Evolutionary conservation across 768 basidiomycete species (phyloP).

Genomic region (Megacollybia marginata): DNA sequence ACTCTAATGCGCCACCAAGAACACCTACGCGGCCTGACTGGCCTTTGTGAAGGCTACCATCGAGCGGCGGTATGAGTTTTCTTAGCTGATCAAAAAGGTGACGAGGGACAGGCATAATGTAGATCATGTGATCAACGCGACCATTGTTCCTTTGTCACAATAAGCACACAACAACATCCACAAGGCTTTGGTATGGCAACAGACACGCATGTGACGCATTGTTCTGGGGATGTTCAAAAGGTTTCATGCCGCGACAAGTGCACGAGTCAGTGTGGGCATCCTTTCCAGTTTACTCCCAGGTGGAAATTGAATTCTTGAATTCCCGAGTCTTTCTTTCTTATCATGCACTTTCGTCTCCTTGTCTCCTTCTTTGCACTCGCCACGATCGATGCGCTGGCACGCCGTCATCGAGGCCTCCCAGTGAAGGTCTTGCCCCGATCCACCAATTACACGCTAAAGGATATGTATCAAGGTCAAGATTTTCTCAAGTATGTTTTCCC

Average conservation of each 20-base stretch:
- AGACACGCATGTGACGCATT: not conserved
- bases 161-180: not conserved
- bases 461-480: conserved; percentile 35
- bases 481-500: conserved; percentile 48
- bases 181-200: not conserved
- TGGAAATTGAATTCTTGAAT: not conserved
- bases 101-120: conserved; percentile 54
- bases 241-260: not conserved
- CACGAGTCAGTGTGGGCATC: not conserved
- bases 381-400: not conserved
- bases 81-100: conserved; percentile 64
- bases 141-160: not conserved
- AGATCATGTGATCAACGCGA: not conserved
- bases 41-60: conserved; percentile 87
- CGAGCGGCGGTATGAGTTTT: conserved; percentile 83
- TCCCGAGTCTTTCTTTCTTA: too few relatives aligned
- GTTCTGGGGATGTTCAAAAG: not conserved
- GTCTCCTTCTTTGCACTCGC: not conserved
- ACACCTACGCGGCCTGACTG: conserved; percentile 94
- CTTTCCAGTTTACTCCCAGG: not conserved
- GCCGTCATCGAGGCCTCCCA: not conserved
- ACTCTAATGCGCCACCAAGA: conserved; percentile 92
- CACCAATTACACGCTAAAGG: conserved; percentile 3
- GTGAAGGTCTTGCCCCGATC: not conserved
- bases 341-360: not conserved